These are phyloP conservation scores for Fusarium austroafricanum DNA, from an alignment of 2,329 filamentous ascomycete species.

Conservation along the genomic window DNA sequence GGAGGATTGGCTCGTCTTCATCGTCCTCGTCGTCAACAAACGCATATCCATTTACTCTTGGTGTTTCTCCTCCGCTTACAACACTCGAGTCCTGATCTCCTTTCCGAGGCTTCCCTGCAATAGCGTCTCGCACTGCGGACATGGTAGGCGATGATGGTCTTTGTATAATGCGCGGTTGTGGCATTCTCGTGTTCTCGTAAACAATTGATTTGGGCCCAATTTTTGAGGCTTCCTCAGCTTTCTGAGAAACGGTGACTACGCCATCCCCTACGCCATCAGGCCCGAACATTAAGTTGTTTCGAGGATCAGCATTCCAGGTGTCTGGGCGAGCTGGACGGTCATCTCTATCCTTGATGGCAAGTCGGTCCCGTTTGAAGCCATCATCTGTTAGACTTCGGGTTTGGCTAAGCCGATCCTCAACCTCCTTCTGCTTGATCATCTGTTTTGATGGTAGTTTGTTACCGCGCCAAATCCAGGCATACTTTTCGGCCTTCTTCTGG, in stretches of 20 bases:
- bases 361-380: constrained; percentile 66
- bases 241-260: constrained; percentile 72
- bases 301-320: constrained; percentile 77
- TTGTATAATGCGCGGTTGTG: constrained; percentile 58
- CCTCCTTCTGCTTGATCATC: constrained; percentile 74
- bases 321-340: constrained; percentile 82
- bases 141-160: constrained; percentile 82
- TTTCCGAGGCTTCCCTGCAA: constrained; percentile 75
- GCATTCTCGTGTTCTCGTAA: constrained; percentile 86
- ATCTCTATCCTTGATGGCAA: constrained; percentile 74
- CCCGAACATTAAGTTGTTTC: constrained; percentile 89
- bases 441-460: constrained; percentile 90
- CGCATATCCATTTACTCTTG: constrained; percentile 90
- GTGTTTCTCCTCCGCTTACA: constrained; percentile 74
- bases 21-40: constrained; percentile 88
- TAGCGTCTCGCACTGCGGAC: constrained; percentile 85
- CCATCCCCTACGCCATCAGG: constrained; percentile 73
- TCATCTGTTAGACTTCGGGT: constrained; percentile 64
- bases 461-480: constrained; percentile 87
- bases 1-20: constrained; percentile 45
- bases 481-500: constrained; percentile 82
- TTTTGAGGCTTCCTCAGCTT: constrained; percentile 75
- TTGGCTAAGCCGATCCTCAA: constrained; percentile 64
- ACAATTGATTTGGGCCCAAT: constrained; percentile 81
- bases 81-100: constrained; percentile 71